Evolutionary conservation across 2,329 filamentous ascomycete species (phyloP).

Genomic region (Colletotrichum simmondsii): DNA sequence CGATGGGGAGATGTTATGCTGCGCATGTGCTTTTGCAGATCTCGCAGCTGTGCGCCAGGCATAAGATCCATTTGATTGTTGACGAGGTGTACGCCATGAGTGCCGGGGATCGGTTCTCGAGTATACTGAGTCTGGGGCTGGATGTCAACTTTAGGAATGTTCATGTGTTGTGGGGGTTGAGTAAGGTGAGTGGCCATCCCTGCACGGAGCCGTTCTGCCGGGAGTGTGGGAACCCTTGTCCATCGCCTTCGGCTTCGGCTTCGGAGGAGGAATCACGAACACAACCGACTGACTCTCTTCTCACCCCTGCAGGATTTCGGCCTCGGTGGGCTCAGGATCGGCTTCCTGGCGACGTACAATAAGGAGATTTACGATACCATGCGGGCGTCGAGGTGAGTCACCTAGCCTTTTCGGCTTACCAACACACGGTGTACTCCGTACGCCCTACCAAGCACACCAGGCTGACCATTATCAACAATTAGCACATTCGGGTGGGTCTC

Average conservation of each 20-base stretch:
- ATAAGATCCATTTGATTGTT: constrained; percentile 15
- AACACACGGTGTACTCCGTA: not conserved
- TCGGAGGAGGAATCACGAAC: not conserved
- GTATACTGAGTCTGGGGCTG: constrained; percentile 19
- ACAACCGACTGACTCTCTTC: not conserved
- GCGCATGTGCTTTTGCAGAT: constrained; percentile 8
- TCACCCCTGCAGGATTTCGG: constrained; percentile 9
- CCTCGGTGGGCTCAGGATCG: not conserved
- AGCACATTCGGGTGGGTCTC: constrained; percentile 6
- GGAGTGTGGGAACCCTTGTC: not conserved
- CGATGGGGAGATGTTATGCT: constrained; percentile 16
- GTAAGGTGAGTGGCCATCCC: not conserved
- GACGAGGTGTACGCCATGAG: constrained; percentile 23
- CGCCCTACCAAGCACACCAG: not conserved
- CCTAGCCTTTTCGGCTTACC: not conserved
- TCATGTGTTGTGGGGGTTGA: constrained; percentile 23
- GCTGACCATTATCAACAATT: not conserved
- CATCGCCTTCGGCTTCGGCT: not conserved
- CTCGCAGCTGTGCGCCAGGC: constrained; percentile 7
- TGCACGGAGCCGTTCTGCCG: not conserved
- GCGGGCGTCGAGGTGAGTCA: constrained; percentile 6
- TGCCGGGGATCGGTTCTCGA: not conserved
- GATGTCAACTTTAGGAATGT: constrained; percentile 8
- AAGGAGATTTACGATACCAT: not conserved
- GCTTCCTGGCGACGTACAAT: constrained; percentile 24